phyloP scores from a whole-genome alignment of 148 eudicot genomes.

The Fagopyrum esculentum region DNA sequence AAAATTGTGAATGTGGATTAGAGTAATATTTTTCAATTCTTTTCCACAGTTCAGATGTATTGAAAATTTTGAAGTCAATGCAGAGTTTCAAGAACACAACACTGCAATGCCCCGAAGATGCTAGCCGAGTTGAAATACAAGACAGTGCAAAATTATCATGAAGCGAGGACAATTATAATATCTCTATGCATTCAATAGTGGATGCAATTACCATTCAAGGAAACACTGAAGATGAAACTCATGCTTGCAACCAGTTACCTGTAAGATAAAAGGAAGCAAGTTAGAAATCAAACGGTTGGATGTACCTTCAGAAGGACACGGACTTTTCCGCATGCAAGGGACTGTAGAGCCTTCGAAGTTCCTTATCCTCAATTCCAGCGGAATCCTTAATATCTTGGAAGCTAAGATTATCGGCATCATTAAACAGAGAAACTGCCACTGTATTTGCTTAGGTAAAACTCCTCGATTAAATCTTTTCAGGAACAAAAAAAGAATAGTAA shows the following conservation, averaged over 20 bases:
- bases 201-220: slow-evolving; percentile 75
- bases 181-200: not conserved
- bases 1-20: not conserved
- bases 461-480: too few relatives aligned
- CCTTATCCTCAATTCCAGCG: slow-evolving; percentile 91
- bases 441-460: slow-evolving; percentile 87
- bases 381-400: slow-evolving; percentile 93
- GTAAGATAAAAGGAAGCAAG: slow-evolving; percentile 17
- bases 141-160: not conserved
- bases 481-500: too few relatives aligned
- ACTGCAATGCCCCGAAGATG: not conserved
- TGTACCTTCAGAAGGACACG: slow-evolving; percentile 88
- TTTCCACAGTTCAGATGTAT: not conserved
- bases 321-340: slow-evolving; percentile 96
- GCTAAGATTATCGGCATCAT: slow-evolving; percentile 83
- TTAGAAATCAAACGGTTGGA: not conserved
- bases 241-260: slow-evolving; percentile 91
- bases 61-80: not conserved
- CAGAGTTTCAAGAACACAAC: not conserved
- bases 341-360: slow-evolving; percentile 81
- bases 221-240: slow-evolving; percentile 97
- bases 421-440: slow-evolving; percentile 96
- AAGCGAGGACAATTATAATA: not conserved
- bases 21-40: not conserved
- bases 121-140: not conserved